phyloP scores from a whole-genome alignment of 768 basidiomycete genomes.

The Rhodotorula paludigena region DNA sequence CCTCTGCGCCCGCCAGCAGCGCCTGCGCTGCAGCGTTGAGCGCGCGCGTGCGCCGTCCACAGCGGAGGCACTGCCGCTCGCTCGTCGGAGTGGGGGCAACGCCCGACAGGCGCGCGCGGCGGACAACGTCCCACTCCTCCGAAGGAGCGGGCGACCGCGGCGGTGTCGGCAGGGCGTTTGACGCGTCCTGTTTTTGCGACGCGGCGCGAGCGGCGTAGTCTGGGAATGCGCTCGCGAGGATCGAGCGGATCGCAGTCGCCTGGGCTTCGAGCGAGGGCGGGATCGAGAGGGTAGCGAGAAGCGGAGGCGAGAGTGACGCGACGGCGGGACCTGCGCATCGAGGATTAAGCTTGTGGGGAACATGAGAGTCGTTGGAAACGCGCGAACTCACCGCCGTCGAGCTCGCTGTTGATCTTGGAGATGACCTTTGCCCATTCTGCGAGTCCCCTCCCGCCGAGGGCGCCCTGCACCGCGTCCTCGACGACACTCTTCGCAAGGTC shows the following conservation, averaged over 20 bases:
- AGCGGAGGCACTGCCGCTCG: neutral
- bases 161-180: neutral
- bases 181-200: neutral
- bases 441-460: neutral
- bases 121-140: neutral
- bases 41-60: neutral
- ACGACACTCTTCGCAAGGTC: constrained; percentile 1
- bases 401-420: neutral
- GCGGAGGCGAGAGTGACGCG: neutral
- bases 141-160: neutral
- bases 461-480: neutral
- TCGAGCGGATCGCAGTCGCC: neutral
- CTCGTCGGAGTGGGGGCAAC: neutral
- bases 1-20: no score
- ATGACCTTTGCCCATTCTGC: neutral
- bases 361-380: neutral
- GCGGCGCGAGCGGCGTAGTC: neutral
- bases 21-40: neutral
- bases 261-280: neutral
- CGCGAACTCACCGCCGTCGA: neutral
- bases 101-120: neutral
- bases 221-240: neutral
- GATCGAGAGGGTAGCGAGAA: neutral
- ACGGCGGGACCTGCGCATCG: neutral
- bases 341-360: neutral